Evolutionary conservation across 495 filamentous ascomycete species (phyloP), one percentile per base, ranked within the genome.

Genomic region (Xeromyces bisporus): DNA sequence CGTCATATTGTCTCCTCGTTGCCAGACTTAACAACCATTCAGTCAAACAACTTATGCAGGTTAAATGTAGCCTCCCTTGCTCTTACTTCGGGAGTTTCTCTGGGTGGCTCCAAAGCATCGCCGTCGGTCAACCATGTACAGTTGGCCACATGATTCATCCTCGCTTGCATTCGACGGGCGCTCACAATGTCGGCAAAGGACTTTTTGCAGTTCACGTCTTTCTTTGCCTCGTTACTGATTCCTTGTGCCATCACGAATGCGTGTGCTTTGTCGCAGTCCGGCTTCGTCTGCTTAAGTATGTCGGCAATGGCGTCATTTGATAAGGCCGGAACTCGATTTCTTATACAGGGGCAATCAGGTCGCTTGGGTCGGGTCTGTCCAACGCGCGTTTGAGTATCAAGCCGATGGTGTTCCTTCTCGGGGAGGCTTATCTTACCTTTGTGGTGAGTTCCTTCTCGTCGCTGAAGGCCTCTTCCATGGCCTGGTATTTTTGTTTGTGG

Each of bases 281-380:
- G 73, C 21, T 67, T 65, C 4, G 75, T 73, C 9, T 64, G 52
- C 27, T 61, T 60, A 15, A 91, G 62, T 42, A 86, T 67, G 3
- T 67, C 61, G 25, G 74, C 64, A 31, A 87, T 56, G 3, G 58
- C 56, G 3, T 69, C 61, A 27, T 65, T 55, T 1, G 71, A 48
- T 7, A 49, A 34, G 20, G 37, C 27, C 6, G 18, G 29, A 5
- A n/a, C 36, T 35, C 20, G 4, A 9, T 5, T 9, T 21, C 9
- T 4, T 9, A 4, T 21, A 9, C 4, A 9, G 9, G 20, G 20
- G 9, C 20, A 9, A 9, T 9, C 20, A 5, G 20, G 20, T 9
- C 20, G 20, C 9, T 21, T 21, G 9, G 9, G 9, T 4, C 5
- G 20, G 20, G 5, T 9, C 20, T 21, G 20, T 4, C 4, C 9